A percentile compares a stretch with the other conserved stretches of the same genome.
These are phyloP conservation scores for Stereocaulon alpinum DNA, from an alignment of 495 filamentous ascomycete species.

Conservation along the genomic window DNA sequence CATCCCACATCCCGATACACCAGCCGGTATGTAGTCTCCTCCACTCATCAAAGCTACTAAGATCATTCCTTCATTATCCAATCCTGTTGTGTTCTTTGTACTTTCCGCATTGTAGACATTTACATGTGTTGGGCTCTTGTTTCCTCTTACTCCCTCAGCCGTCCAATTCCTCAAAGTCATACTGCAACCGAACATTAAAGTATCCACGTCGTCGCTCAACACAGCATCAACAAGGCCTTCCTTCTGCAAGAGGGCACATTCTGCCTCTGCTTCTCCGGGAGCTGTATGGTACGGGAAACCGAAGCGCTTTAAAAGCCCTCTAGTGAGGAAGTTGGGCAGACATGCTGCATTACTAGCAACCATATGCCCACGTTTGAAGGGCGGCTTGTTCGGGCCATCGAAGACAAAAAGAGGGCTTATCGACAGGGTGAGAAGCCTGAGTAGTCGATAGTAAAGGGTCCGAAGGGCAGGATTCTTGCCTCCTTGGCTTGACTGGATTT, in stretches of 20 bases:
- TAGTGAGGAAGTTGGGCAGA: slow-evolving; percentile 43
- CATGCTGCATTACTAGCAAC: slow-evolving; percentile 36
- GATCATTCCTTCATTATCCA: slow-evolving; percentile 85
- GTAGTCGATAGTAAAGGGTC: slow-evolving; percentile 84
- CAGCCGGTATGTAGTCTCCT: slow-evolving; percentile 87
- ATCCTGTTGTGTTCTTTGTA: slow-evolving; percentile 39
- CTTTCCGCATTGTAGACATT: slow-evolving; percentile 57
- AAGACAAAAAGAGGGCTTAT: slow-evolving; percentile 93
- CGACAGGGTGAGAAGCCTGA: slow-evolving; percentile 67
- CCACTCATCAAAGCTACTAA: slow-evolving; percentile 92
- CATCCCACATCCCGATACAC: slow-evolving; percentile 76
- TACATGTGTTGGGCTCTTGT: slow-evolving; percentile 73
- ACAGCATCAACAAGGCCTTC: slow-evolving; percentile 87
- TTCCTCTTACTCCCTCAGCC: slow-evolving; percentile 50
- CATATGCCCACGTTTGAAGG: slow-evolving; percentile 76
- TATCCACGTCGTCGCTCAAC: slow-evolving; percentile 94
- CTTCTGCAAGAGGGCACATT: slow-evolving; percentile 80
- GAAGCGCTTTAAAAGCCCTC: slow-evolving; percentile 74
- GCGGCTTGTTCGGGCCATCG: slow-evolving; percentile 81
- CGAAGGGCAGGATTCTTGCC: slow-evolving; percentile 85
- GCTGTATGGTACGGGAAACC: slow-evolving; percentile 78
- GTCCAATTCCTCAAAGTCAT: slow-evolving; percentile 76
- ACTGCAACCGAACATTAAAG: slow-evolving; percentile 90
- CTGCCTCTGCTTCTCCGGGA: slow-evolving; percentile 93
- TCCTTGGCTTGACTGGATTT: slow-evolving; percentile 75